Evolutionary conservation across 805 yeast species (phyloP), one percentile per base, ranked within the genome.

Genomic region (Saccharomycopsis sp.): DNA sequence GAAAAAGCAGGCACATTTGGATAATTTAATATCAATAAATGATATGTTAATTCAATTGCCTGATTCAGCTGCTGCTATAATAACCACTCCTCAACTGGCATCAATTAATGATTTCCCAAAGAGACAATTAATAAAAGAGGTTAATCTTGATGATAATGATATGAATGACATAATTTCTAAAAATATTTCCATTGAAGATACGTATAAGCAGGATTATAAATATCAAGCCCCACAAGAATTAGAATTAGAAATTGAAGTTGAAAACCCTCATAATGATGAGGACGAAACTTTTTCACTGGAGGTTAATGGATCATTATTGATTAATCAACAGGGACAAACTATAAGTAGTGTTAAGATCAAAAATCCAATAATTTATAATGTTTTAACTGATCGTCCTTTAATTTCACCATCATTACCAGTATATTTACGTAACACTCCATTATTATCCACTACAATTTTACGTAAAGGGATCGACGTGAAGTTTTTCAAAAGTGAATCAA

Each of bases 331-430:
- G 8, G 53, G 53, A 4, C 44, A 50, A 24, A 20, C 22, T 4
- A 35, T 50, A 5, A 59, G 61, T 32, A 56, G 58, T 14, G 47
- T 62, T 3, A 60, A 60, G 9, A 71, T 74, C 40, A 66, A 80
- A 48, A 93, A 93, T 59, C 98, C 99, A 1, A 73, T 93, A 34
- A 77, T 93, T 13, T 86, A 89, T 61, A 93, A 93, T 58, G 74
- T 93, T 13, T 68, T 93, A 31, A 93, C 99, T 0, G 97, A 93
- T 59, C 68, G 97, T 42, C 87, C 97, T 1, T 71, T 86, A 7
- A 80, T 90, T 17, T 87, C 96, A 1, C 86, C 96, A 0, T 89
- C 97, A 0, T 67, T 93, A 34, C 97, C 98, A 0, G 77, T 85
- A 21, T 72, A 70, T 40, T 61, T 72, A 38, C 66, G 66, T 44